phyloP scores from a whole-genome alignment of 345 rosid genomes.

The Gossypium rotundifolium region DNA sequence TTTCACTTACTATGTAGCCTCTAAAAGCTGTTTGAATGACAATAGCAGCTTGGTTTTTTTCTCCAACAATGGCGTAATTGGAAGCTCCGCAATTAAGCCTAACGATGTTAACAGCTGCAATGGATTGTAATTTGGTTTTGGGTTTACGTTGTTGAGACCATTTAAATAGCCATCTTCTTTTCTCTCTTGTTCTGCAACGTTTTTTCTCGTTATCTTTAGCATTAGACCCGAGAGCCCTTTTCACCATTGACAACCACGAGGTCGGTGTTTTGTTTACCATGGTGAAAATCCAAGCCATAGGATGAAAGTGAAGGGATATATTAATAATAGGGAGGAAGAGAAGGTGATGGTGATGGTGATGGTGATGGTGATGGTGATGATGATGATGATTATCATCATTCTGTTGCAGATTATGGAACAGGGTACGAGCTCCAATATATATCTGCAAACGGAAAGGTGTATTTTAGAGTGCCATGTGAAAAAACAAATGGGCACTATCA shows the following conservation, averaged over 20 bases:
- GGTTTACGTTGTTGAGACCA: conserved; percentile 32
- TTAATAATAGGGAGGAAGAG: not conserved
- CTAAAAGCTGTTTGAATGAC: conserved; percentile 75
- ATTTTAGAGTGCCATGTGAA: conserved; percentile 2
- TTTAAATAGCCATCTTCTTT: conserved; percentile 70
- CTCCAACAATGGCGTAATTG: conserved; percentile 34
- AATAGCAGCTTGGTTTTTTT: conserved; percentile 56
- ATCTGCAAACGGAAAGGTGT: conserved; percentile 8
- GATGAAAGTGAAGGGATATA: not conserved
- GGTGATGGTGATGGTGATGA: not conserved
- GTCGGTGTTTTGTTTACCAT: conserved; percentile 69
- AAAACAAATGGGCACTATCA: not conserved
- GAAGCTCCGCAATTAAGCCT: conserved; percentile 41
- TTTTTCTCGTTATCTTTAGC: conserved; percentile 49
- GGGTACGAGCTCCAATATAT: conserved; percentile 12
- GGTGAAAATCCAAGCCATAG: not conserved
- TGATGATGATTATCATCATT: not conserved
- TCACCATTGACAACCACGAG: conserved; percentile 75
- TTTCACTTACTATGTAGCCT: conserved; percentile 65
- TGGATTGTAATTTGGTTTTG: conserved; percentile 10
- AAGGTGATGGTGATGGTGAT: not conserved
- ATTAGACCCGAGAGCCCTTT: conserved; percentile 78
- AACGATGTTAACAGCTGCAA: conserved; percentile 48
- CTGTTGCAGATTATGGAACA: not conserved
- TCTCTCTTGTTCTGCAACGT: conserved; percentile 45